These are phyloP conservation scores for Digitaria exilis DNA, from an alignment of 202 grass and related monocot genomes.

Conservation along the genomic window DNA sequence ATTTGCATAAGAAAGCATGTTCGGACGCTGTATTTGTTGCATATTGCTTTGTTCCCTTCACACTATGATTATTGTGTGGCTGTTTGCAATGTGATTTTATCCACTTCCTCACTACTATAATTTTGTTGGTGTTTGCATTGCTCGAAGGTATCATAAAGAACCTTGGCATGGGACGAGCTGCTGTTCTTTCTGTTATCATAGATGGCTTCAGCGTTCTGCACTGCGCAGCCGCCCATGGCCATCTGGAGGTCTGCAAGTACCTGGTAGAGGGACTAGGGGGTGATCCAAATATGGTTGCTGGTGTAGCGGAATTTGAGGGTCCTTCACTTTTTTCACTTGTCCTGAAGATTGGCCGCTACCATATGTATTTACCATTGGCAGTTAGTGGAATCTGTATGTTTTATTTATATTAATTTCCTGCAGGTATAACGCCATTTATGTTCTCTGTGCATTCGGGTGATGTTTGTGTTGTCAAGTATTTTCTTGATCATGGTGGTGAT, in stretches of 20 bases:
- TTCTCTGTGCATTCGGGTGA: constrained; percentile 27
- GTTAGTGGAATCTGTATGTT: too few species aligned
- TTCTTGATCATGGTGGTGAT: constrained; percentile 36
- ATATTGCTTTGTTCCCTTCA: too few species aligned
- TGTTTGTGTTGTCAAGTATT: constrained; percentile 31
- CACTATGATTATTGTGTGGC: too few species aligned
- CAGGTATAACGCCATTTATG: constrained; percentile 37
- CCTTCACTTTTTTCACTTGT: neutral
- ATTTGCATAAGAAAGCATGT: too few species aligned
- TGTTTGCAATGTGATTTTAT: neutral
- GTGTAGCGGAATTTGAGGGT: neutral
- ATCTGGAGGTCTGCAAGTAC: constrained; percentile 34
- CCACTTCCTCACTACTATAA: neutral
- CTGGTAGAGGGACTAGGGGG: constrained; percentile 31
- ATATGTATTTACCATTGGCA: too few species aligned
- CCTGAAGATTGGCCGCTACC: neutral
- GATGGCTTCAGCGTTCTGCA: neutral
- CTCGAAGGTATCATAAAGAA: neutral
- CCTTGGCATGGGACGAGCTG: neutral
- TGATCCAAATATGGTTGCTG: constrained; percentile 4
- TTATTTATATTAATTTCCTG: neutral
- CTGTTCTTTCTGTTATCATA: neutral
- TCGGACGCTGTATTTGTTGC: too few species aligned
- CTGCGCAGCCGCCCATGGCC: neutral
- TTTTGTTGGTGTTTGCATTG: neutral